Base-by-base conservation (phyloP, 768 basidiomycete species). In the Cystofilobasidium ferigula region DNA sequence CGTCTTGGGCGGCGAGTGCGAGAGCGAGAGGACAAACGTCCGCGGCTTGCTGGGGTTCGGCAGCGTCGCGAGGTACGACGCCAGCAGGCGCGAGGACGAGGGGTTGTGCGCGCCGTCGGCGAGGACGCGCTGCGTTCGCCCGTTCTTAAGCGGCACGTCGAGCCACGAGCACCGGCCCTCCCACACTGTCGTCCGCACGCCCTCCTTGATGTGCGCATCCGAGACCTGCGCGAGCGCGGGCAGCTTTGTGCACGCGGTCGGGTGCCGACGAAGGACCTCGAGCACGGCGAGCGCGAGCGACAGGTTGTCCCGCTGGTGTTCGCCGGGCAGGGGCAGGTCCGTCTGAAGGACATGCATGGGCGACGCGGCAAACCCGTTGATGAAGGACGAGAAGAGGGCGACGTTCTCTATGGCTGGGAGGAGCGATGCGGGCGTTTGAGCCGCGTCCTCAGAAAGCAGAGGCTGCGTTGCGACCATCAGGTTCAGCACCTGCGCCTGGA, bases 101-200 rank as follows among this genome's bases (percentile, higher is more conserved):
- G 84, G 77, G 73, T 98, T 99, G 75, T 98, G 95, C 0, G 95
- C 94, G 3, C 95, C 95, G 72, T 99, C 95, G 6, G 86, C 86
- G 14, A 98, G 81, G 16, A 93, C 70, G 26, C 74, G 81, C 58
- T 64, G 48, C 45, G 57, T 38, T 30, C 24, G 24, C 38, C 56
- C 40, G 14, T 69, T 62, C n/a, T 5, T 26, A 3, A 54, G n/a
- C 22, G 53, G 12, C 65, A 61, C 24, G 53, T 69, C 62, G 9
- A 56, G 24, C 78, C 78, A 95, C 0, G 86, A 86, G 16, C 97
- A 81, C 61, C 94, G 79, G 5, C 94, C 94, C 14, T 83, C 83
- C 93, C 94, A 99, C 42, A 75, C 75, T 0, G 84, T 82, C 13
- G 72, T 68, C 38, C 75, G 70, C 57, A 95, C 81, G 0, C 93